Evolutionary conservation across 208 protist genomes (phyloP).

Genomic region (Phytomonas sp.): DNA sequence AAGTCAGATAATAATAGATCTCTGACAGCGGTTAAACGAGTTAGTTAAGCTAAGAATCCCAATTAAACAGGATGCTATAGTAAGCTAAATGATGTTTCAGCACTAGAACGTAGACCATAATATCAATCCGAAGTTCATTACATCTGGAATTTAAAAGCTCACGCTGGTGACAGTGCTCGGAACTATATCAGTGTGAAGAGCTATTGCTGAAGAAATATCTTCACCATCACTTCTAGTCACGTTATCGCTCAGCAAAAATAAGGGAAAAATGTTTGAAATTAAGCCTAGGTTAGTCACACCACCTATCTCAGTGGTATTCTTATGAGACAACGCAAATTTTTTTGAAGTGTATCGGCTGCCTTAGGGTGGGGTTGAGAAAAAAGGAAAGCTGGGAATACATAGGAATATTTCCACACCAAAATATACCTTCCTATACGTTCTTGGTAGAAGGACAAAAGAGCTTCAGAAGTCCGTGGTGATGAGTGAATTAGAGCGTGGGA

Average conservation of each 20-base stretch:
- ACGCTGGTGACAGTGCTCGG: conserved; percentile 58
- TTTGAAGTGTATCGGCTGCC: too few species aligned
- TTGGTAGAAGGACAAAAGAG: not conserved
- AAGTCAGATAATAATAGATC: conserved; percentile 67
- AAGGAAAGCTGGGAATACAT: too few species aligned
- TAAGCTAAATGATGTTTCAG: conserved; percentile 59
- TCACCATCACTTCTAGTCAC: too few species aligned
- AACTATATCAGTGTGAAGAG: not conserved
- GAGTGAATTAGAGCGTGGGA: not conserved
- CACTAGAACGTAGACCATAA: conserved; percentile 75
- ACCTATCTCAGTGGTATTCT: too few species aligned
- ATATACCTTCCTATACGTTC: too few species aligned
- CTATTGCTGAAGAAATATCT: too few species aligned
- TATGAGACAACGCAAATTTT: too few species aligned
- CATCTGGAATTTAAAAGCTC: conserved; percentile 50
- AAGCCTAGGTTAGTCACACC: too few species aligned
- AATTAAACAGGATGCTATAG: conserved; percentile 88
- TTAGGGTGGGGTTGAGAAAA: too few species aligned
- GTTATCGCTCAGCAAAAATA: too few species aligned
- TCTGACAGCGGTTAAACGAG: conserved; percentile 48
- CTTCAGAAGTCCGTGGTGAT: not conserved
- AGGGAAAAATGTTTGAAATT: too few species aligned
- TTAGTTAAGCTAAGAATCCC: conserved; percentile 76
- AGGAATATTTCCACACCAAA: too few species aligned
- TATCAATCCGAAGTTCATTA: conserved; percentile 65